phyloP scores from a whole-genome alignment of 345 rosid species.

The Gossypium sturtianum region DNA sequence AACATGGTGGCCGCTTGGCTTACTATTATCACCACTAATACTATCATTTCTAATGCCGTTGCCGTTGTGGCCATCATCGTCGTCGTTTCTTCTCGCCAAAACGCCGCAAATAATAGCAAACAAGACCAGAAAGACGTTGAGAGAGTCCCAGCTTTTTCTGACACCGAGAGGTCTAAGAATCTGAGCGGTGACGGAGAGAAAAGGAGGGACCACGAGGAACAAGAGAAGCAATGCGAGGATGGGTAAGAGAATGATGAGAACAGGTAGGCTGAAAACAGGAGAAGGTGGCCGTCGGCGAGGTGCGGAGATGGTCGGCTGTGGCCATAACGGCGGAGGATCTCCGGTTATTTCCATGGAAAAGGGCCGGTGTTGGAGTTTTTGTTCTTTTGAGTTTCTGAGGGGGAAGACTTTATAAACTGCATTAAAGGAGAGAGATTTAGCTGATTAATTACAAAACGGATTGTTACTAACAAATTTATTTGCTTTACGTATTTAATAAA shows the following conservation, averaged over 20 bases:
- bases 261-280: slow-evolving; percentile 36
- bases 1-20: slow-evolving; percentile 4
- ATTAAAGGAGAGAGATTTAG: background rate
- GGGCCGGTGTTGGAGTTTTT: background rate
- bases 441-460: background rate
- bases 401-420: background rate
- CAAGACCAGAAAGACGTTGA: slow-evolving; percentile 52
- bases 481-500: background rate
- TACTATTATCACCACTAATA: slow-evolving; percentile 8
- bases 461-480: background rate
- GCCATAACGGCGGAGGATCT: slow-evolving; percentile 47
- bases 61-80: slow-evolving; percentile 16
- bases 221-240: slow-evolving; percentile 34
- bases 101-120: slow-evolving; percentile 73
- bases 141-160: slow-evolving; percentile 63
- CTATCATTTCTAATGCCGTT: slow-evolving; percentile 8
- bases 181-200: slow-evolving; percentile 39
- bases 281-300: slow-evolving; percentile 36
- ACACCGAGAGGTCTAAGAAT: slow-evolving; percentile 36
- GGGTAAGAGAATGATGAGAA: slow-evolving; percentile 49
- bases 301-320: slow-evolving; percentile 31
- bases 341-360: slow-evolving; percentile 21
- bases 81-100: slow-evolving; percentile 52
- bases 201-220: slow-evolving; percentile 36
- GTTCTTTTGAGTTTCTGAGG: background rate